phyloP scores from a whole-genome alignment of 257 asterid species.

The Ilex asprella region DNA sequence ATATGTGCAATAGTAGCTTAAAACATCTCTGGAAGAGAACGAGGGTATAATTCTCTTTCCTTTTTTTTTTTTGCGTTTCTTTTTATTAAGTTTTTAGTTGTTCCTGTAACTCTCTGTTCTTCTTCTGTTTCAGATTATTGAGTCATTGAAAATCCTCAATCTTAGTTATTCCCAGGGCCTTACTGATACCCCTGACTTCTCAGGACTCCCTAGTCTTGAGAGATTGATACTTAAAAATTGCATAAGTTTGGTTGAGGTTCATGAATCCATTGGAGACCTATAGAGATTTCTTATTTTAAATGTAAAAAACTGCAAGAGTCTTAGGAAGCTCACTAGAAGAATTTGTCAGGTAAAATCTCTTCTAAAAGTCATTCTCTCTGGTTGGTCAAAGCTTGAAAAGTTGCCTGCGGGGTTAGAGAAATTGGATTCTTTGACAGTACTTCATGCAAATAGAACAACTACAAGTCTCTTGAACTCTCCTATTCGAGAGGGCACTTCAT shows the following conservation, averaged over 20 bases:
- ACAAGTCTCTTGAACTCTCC: neutral
- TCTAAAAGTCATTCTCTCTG: constrained; percentile 9
- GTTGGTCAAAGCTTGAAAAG: constrained; percentile 7
- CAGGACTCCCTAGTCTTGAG: constrained; percentile 9
- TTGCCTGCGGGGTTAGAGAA: constrained; percentile 3
- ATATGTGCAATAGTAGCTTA: constrained; percentile 14
- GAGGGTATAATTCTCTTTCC: constrained; percentile 6
- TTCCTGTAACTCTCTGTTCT: neutral
- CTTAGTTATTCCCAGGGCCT: constrained; percentile 2
- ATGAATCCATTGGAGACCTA: constrained; percentile 16
- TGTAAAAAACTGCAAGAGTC: constrained; percentile 10
- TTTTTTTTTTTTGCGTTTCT: neutral
- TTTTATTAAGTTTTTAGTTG: neutral
- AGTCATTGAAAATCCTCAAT: constrained; percentile 1
- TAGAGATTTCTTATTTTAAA: constrained; percentile 5
- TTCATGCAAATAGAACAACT: constrained; percentile 8
- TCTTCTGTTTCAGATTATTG: constrained; percentile 7
- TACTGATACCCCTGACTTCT: neutral
- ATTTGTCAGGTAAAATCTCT: constrained; percentile 6
- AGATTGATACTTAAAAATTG: constrained; percentile 14
- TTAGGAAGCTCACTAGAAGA: constrained; percentile 7
- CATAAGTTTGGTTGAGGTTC: constrained; percentile 14
- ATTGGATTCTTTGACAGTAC: constrained; percentile 9
- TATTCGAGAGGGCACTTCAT: neutral
- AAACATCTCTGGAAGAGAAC: constrained; percentile 16